A percentile compares a stretch with the other conserved stretches of the same genome.
phyloP scores from a whole-genome alignment of 75 land plant species.

The Larix kaempferi region DNA sequence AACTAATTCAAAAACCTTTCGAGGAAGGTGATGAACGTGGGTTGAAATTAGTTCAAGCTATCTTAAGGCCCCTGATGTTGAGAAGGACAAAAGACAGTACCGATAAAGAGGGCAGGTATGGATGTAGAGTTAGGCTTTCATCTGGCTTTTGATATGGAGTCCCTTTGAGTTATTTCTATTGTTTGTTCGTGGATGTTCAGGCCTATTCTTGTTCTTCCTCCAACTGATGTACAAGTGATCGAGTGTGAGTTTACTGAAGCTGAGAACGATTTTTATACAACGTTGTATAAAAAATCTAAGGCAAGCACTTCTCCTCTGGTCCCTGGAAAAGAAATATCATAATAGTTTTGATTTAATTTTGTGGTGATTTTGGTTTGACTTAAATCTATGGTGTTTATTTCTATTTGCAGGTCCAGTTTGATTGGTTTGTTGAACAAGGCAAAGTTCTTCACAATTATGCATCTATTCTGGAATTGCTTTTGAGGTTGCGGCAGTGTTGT shows the following conservation, averaged over 20 bases:
- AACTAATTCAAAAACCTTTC: slow-evolving; percentile 81
- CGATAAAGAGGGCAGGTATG: slow-evolving; percentile 80
- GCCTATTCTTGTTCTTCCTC: slow-evolving; percentile 85
- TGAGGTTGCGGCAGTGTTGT: slow-evolving; percentile 88
- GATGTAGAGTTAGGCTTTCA: background rate
- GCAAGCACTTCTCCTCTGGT: slow-evolving; percentile 11
- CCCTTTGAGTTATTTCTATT: background rate
- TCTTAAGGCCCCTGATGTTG: slow-evolving; percentile 78
- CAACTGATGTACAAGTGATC: slow-evolving; percentile 49
- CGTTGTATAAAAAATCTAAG: slow-evolving; percentile 81
- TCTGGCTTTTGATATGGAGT: background rate
- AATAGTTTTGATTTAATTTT: too few relatives aligned
- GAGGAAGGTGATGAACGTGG: slow-evolving; percentile 85
- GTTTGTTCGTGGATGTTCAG: slow-evolving; percentile 21
- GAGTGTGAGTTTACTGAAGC: slow-evolving; percentile 81
- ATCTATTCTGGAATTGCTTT: slow-evolving; percentile 75
- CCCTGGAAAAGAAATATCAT: too few relatives aligned
- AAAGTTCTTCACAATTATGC: slow-evolving; percentile 94
- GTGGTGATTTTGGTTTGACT: background rate
- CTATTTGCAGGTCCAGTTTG: slow-evolving; percentile 72
- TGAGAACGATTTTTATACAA: slow-evolving; percentile 81
- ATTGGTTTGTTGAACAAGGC: slow-evolving; percentile 90
- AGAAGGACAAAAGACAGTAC: slow-evolving; percentile 84
- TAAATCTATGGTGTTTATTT: background rate
- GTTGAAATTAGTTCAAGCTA: slow-evolving; percentile 69